These are phyloP conservation scores for Tetracladium marchalianum DNA, from an alignment of 495 filamentous ascomycete genomes.

Conservation along the genomic window DNA sequence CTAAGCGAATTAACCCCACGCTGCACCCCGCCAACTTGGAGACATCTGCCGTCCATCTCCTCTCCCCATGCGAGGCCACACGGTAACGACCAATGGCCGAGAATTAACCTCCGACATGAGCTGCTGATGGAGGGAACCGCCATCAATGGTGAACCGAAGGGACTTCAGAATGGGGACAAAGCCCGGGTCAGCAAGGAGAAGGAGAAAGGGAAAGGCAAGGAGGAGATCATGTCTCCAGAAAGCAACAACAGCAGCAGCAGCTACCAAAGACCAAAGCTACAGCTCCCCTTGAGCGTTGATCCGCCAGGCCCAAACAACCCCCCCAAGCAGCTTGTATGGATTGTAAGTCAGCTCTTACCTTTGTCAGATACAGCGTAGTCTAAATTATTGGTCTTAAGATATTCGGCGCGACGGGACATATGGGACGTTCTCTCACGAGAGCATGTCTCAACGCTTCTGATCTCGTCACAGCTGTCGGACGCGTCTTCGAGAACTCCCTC, in stretches of 20 bases:
- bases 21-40: too few species aligned
- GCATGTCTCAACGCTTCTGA: constrained; percentile 72
- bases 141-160: too few species aligned
- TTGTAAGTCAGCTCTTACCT: constrained; percentile 40
- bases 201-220: too few species aligned
- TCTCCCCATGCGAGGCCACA: too few species aligned
- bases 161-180: too few species aligned
- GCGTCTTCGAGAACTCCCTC: constrained; percentile 68
- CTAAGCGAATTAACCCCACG: too few species aligned
- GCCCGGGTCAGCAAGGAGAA: too few species aligned
- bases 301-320: constrained; percentile 66
- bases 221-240: constrained; percentile 9
- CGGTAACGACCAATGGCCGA: too few species aligned
- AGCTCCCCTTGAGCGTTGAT: constrained; percentile 68
- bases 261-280: constrained; percentile 26
- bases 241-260: constrained; percentile 4
- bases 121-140: too few species aligned
- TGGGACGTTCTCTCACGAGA: constrained; percentile 83
- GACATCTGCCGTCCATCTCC: too few species aligned
- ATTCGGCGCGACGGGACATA: constrained; percentile 92
- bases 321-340: constrained; percentile 68
- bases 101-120: too few species aligned
- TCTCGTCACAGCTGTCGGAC: constrained; percentile 80
- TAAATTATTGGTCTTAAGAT: constrained; percentile 37
- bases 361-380: not conserved